Evolutionary conservation across 345 rosid genomes (phyloP), one percentile per base, ranked within the genome.

Genomic region (Acer campestre): DNA sequence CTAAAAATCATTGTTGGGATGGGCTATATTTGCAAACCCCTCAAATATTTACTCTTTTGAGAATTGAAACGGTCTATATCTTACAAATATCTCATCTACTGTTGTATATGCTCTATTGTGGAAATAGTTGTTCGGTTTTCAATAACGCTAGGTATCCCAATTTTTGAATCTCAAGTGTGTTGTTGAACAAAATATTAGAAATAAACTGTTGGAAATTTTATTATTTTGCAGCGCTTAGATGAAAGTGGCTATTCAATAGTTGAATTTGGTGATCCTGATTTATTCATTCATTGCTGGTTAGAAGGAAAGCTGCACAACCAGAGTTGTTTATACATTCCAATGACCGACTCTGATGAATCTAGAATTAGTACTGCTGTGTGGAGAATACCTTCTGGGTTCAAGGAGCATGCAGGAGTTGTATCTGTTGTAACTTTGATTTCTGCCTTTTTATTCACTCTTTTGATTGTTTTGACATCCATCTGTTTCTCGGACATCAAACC

Each of bases 361-460:
- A 78, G 64, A 67, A 65, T 38, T 6, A 78, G 42, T 6, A 59
- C 80, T 70, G 82, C 86, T 38, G 61, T 82, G 55, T 95, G 98
- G 98, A 85, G 79, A 53, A 84, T 95, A 66, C 95, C 98, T 48
- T 80, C 88, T 4, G 94, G 95, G 53, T 86, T 71, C 13, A 85
- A 82, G 42, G 73, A 49, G 49, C 94, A 89, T 85, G 75, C 85
- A 12, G 82, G 81, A 73, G 27, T 83, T 70, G 97, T 91, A 44
- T 88, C 95, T 3, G 68, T 59, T 40, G 40, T 91, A 46, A 93
- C 98, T 23, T 93, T 91, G 22, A 73, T 76, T 4, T 77, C 87
- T 0, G 91, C 95, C 0, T 71, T 84, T 70, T 53, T 86, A 20
- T 88, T 90, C 0, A 83, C 97, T 12, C 59, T 90, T 63, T 78